phyloP scores from a whole-genome alignment of 2,329 filamentous ascomycete species.

The Penicillium concentricum region DNA sequence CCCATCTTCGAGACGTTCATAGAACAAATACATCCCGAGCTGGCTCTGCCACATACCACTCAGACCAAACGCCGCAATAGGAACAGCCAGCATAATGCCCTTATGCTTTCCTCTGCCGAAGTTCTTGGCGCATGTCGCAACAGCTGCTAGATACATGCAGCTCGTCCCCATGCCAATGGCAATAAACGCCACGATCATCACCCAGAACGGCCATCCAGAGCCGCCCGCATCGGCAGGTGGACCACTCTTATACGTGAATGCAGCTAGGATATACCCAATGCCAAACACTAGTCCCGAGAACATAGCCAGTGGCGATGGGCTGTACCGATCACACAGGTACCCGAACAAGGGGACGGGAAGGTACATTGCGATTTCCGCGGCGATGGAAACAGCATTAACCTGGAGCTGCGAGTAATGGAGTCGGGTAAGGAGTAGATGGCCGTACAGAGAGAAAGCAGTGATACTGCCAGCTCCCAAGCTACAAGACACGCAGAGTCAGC shows the following conservation, averaged over 20 bases:
- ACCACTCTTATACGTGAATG: conserved; percentile 68
- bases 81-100: conserved; percentile 82
- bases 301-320: conserved; percentile 73
- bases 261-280: conserved; percentile 77
- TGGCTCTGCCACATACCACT: conserved; percentile 97
- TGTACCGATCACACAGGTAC: conserved; percentile 85
- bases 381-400: conserved; percentile 86
- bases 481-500: conserved; percentile 11
- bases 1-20: conserved; percentile 66
- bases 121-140: conserved; percentile 98
- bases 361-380: conserved; percentile 85
- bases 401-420: conserved; percentile 87
- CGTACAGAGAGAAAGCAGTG: conserved; percentile 91
- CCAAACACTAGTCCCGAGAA: conserved; percentile 73
- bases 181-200: conserved; percentile 85
- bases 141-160: conserved; percentile 82
- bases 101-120: conserved; percentile 87
- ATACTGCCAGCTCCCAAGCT: conserved; percentile 84
- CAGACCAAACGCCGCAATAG: conserved; percentile 88
- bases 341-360: conserved; percentile 87
- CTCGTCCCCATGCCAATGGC: conserved; percentile 80
- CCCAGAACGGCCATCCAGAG: conserved; percentile 67
- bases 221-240: conserved; percentile 53
- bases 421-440: conserved; percentile 80
- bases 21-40: conserved; percentile 74